Conservation (phyloP, 2,329 filamentous ascomycete species). For the Pseudogymnoascus sp. region DNA sequence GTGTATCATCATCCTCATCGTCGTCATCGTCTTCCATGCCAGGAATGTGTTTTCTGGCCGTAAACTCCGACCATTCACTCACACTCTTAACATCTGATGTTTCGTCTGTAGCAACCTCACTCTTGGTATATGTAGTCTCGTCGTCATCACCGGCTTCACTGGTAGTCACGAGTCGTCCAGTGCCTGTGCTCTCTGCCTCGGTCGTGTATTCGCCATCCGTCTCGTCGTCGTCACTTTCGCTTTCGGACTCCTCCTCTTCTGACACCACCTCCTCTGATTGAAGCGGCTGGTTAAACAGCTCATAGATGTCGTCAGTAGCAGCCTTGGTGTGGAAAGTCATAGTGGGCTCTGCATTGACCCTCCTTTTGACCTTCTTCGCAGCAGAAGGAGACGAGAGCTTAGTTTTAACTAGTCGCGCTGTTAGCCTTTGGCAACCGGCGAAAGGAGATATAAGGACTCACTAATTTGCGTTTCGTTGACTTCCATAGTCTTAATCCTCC, state of each 20-base stretch:
- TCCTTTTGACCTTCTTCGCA: conserved; percentile 76
- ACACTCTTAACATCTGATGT: conserved; percentile 53
- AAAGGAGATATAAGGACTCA: conserved; percentile 42
- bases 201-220: conserved; percentile 73
- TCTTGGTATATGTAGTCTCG: conserved; percentile 30
- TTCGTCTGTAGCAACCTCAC: conserved; percentile 39
- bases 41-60: conserved; percentile 62
- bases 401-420: conserved; percentile 63
- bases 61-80: conserved; percentile 87
- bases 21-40: conserved; percentile 34
- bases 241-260: conserved; percentile 38
- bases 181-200: conserved; percentile 74
- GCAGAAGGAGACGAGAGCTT: conserved; percentile 84
- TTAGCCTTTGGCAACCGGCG: conserved; percentile 24
- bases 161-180: conserved; percentile 59
- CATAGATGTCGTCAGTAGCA: conserved; percentile 95
- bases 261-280: conserved; percentile 28
- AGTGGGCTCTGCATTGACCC: conserved; percentile 66
- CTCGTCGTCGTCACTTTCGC: conserved; percentile 49
- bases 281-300: conserved; percentile 87
- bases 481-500: conserved; percentile 75
- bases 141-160: conserved; percentile 61
- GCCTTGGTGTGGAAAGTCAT: conserved; percentile 96
- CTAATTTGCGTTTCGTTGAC: conserved; percentile 88
- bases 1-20: conserved; percentile 26